Percentiles rank a stretch among this genome's conserved stretches.
Conservation (phyloP, 495 filamentous ascomycete species). For the Xylona heveae region DNA sequence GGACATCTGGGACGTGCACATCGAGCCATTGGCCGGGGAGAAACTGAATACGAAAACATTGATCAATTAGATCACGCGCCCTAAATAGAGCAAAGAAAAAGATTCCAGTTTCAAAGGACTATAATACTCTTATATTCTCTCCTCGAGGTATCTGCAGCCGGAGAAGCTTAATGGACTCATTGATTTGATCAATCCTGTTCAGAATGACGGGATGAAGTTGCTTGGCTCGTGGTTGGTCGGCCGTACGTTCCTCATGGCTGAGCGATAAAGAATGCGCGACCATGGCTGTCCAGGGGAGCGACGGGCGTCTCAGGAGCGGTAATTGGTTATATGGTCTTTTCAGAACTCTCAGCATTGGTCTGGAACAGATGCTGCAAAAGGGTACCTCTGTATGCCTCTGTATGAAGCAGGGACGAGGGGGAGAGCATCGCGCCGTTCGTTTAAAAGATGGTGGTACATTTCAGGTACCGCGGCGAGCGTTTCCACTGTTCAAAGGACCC, state of each 20-base stretch:
- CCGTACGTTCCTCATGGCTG: neutral
- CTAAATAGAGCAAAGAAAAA: constrained; percentile 4
- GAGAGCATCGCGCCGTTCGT: too few species aligned
- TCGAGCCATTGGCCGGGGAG: constrained; percentile 86
- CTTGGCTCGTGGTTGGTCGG: constrained; percentile 7
- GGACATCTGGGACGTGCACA: constrained; percentile 42
- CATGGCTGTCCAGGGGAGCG: too few species aligned
- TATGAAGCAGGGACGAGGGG: too few species aligned
- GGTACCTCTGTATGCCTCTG: too few species aligned
- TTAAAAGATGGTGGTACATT: too few species aligned
- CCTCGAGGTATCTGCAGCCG: constrained; percentile 17
- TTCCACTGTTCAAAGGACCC: too few species aligned
- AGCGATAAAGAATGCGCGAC: too few species aligned
- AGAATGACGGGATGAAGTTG: constrained; percentile 27
- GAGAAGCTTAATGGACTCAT: constrained; percentile 26
- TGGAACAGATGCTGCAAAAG: too few species aligned
- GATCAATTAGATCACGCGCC: constrained; percentile 1
- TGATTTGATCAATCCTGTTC: constrained; percentile 24
- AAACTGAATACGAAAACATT: constrained; percentile 27
- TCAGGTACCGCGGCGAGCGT: too few species aligned
- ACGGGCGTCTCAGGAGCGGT: too few species aligned
- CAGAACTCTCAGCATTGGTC: too few species aligned
- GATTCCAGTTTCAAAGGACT: neutral
- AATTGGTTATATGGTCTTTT: too few species aligned
- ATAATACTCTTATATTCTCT: constrained; percentile 7